Conservation (phyloP, 768 basidiomycete genomes). For the Termitomyces titanicus region DNA sequence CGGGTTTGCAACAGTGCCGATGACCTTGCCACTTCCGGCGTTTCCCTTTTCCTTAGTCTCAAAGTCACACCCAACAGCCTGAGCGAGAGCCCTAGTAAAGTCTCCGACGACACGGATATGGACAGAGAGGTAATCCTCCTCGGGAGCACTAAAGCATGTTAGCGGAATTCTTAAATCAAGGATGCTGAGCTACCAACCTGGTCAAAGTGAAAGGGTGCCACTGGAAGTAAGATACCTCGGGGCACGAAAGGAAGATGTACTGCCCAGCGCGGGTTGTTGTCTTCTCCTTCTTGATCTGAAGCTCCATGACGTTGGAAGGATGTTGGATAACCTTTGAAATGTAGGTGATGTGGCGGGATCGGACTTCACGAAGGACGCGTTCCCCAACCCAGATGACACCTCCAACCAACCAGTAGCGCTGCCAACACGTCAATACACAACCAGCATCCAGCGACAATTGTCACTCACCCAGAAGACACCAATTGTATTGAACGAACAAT, state of each 20-base stretch:
- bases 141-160: conserved; percentile 62
- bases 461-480: conserved; percentile 91
- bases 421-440: neutral
- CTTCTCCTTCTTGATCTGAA: conserved; percentile 98
- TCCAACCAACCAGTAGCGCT: conserved; percentile 90
- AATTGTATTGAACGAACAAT: conserved; percentile 78
- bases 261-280: conserved; percentile 81
- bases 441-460: neutral
- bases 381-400: conserved; percentile 84
- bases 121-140: conserved; percentile 92
- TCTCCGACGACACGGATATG: conserved; percentile 93
- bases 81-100: conserved; percentile 81
- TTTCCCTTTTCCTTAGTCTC: conserved; percentile 53
- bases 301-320: conserved; percentile 89
- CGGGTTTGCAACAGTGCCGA: conserved; percentile 53
- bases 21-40: conserved; percentile 53
- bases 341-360: conserved; percentile 87
- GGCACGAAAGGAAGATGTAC: conserved; percentile 91
- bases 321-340: conserved; percentile 95
- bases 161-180: neutral
- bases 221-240: conserved; percentile 91
- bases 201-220: conserved; percentile 98
- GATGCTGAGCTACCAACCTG: conserved; percentile 39
- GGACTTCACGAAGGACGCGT: conserved; percentile 88
- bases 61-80: conserved; percentile 82